Evolutionary conservation across 139 green algal species (phyloP), one percentile per base, ranked within the genome.

Genomic region (Tetraselmis striata): DNA sequence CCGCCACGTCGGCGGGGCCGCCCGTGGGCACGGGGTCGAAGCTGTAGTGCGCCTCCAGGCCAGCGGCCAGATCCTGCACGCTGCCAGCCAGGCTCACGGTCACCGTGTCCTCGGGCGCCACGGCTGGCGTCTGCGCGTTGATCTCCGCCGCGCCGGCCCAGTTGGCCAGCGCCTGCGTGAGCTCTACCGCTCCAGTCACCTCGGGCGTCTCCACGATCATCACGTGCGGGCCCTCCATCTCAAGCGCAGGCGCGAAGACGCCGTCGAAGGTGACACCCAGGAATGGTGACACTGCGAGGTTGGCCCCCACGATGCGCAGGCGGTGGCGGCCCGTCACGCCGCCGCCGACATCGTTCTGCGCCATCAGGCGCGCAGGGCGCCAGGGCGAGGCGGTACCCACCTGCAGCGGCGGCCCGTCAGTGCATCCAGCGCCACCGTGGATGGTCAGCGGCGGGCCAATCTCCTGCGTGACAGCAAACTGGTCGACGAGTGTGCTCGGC

Each of bases 81-180:
- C 30, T 45, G 28, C 24, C 27, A 2, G 77, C 5, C 2, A 80
- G 27, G 28, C 22, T 5, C 11, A 67, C 28, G 31, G 28, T 31
- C 29, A n/a, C 1, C 31, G 31, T 30, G 78, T 75, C 31, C 25
- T 76, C 32, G 18, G 78, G 45, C 25, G 31, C 25, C 2, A 29
- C 2, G n/a, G 31, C 31, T 25, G 18, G 31, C 25, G 32, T 29
- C 78, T n/a, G 25, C 27, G 24, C 23, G 30, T 58, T 28, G 11
- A 31, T 81, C 27, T 25, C 27, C 18, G 31, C 0, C 31, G 26
- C 26, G 31, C 30, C 32, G 22, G 45, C 45, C 45, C 45, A 67
- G 45, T 76, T 75, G 24, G 32, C 2, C 78, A 81, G 79, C 2
- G 23, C n/a, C 23, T 84, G 59, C 29, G 67, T 28, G 11, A 83